These are phyloP conservation scores for Colletotrichum shisoi DNA, from an alignment of 2,329 filamentous ascomycete species.

Conservation along the genomic window DNA sequence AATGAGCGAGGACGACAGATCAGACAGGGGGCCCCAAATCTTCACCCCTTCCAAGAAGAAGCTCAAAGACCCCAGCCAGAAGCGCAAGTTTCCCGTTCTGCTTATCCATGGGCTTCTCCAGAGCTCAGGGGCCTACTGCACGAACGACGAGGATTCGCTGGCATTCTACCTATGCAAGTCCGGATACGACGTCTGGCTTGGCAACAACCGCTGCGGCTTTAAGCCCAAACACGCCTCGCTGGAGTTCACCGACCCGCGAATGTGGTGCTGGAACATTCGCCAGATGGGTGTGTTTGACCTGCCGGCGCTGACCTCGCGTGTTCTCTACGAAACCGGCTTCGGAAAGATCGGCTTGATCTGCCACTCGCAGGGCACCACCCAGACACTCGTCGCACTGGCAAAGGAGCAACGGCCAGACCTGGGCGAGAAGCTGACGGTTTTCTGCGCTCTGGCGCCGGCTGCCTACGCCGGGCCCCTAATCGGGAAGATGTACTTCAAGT, in stretches of 20 bases:
- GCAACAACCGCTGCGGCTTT: slow-evolving; percentile 91
- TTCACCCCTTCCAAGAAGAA: slow-evolving; percentile 61
- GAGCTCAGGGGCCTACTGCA: slow-evolving; percentile 86
- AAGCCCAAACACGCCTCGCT: slow-evolving; percentile 77
- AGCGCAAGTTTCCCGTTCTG: slow-evolving; percentile 79
- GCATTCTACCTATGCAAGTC: slow-evolving; percentile 93
- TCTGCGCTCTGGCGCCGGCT: slow-evolving; percentile 89
- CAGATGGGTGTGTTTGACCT: slow-evolving; percentile 94
- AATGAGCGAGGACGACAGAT: slow-evolving; percentile 57
- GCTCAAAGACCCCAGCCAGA: slow-evolving; percentile 50
- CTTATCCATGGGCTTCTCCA: slow-evolving; percentile 90
- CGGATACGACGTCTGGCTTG: slow-evolving; percentile 94
- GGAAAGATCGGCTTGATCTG: slow-evolving; percentile 81
- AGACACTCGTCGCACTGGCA: slow-evolving; percentile 85
- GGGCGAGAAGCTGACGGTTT: slow-evolving; percentile 82
- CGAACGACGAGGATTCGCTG: slow-evolving; percentile 86
- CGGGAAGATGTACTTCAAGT: slow-evolving; percentile 87
- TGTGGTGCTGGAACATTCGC: slow-evolving; percentile 97
- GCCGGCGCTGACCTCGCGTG: slow-evolving; percentile 78
- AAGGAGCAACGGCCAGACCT: slow-evolving; percentile 89
- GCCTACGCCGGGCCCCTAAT: slow-evolving; percentile 89
- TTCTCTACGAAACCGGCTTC: slow-evolving; percentile 83
- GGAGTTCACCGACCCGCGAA: slow-evolving; percentile 77
- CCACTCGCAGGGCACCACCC: slow-evolving; percentile 90
- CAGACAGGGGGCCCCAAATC: slow-evolving; percentile 66